These are phyloP conservation scores for Celoporthe dispersa DNA, from an alignment of 2,329 filamentous ascomycete genomes.

Conservation along the genomic window DNA sequence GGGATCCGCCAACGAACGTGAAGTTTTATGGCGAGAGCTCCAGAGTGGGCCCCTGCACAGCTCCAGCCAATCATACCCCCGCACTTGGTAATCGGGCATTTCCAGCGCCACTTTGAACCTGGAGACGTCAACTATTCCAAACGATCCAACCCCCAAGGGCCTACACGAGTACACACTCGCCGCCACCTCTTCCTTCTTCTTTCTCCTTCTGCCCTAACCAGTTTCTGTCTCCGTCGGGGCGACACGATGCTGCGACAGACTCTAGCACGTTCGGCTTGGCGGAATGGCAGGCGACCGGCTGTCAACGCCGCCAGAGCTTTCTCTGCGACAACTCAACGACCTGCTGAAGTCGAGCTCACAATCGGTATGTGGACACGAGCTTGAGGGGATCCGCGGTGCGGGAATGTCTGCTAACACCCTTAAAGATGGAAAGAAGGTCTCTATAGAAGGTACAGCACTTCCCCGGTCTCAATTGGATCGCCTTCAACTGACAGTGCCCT, in stretches of 20 bases:
- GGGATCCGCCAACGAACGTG: slow-evolving; percentile 29
- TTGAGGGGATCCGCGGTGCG: slow-evolving; percentile 19
- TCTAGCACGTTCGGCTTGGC: slow-evolving; percentile 70
- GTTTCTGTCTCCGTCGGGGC: slow-evolving; percentile 56
- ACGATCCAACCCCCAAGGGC: slow-evolving; percentile 44
- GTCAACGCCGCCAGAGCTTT: slow-evolving; percentile 75
- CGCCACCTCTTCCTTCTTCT: slow-evolving; percentile 37
- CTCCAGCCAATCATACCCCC: slow-evolving; percentile 46
- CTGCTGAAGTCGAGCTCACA: slow-evolving; percentile 95
- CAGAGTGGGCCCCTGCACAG: slow-evolving; percentile 25
- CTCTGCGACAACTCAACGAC: slow-evolving; percentile 75
- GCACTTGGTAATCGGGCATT: slow-evolving; percentile 47
- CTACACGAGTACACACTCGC: slow-evolving; percentile 25
- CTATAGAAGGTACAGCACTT: slow-evolving; percentile 79
- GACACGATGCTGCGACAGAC: slow-evolving; percentile 71
- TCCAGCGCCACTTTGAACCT: slow-evolving; percentile 42
- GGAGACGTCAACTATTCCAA: slow-evolving; percentile 23
- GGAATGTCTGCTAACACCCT: slow-evolving; percentile 38
- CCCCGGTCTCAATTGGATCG: slow-evolving; percentile 28
- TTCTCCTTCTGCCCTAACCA: slow-evolving; percentile 42
- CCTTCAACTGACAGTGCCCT: slow-evolving; percentile 35
- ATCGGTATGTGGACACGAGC: slow-evolving; percentile 66
- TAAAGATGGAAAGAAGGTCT: slow-evolving; percentile 95
- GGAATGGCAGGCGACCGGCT: slow-evolving; percentile 60
- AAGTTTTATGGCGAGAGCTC: slow-evolving; percentile 31